Conservation (phyloP, 2,329 filamentous ascomycete species). For the Fusarium veterinarium region DNA sequence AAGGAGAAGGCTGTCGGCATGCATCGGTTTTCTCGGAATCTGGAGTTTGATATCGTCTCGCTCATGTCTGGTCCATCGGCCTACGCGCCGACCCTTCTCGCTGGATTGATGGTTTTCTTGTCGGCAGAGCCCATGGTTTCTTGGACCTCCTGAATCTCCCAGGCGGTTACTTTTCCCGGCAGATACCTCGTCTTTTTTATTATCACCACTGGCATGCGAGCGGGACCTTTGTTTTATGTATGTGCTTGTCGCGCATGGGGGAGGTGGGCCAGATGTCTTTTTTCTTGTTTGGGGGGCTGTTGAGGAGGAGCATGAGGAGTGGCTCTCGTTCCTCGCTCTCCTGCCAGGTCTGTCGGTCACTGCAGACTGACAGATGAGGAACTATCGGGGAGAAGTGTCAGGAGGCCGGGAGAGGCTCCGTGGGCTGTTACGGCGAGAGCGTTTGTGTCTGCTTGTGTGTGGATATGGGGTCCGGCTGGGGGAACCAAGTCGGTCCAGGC, state of each 20-base stretch:
- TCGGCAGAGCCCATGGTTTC: constrained; percentile 35
- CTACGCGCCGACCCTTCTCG: constrained; percentile 41
- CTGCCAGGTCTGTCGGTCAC: constrained; percentile 40
- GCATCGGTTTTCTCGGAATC: constrained; percentile 55
- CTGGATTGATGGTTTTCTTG: constrained; percentile 45
- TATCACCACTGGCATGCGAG: constrained; percentile 49
- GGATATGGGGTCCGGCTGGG: constrained; percentile 42
- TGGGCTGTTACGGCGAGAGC: constrained; percentile 38
- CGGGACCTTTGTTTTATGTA: constrained; percentile 52
- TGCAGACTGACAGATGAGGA: constrained; percentile 47
- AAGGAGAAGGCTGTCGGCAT: constrained; percentile 49
- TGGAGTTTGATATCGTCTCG: constrained; percentile 57
- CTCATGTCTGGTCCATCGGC: constrained; percentile 46
- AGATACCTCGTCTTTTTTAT: constrained; percentile 46
- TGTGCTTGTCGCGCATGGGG: constrained; percentile 48
- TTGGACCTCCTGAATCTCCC: constrained; percentile 31
- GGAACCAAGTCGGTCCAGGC: constrained; percentile 52
- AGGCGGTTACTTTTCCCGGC: constrained; percentile 37
- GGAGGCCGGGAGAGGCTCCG: constrained; percentile 29
- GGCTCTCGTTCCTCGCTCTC: constrained; percentile 40
- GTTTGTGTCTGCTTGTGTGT: constrained; percentile 42
- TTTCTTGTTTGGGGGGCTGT: constrained; percentile 38
- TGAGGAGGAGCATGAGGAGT: constrained; percentile 43
- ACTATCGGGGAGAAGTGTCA: constrained; percentile 39
- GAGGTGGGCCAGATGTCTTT: constrained; percentile 49